Percentiles rank a stretch among this genome's conserved stretches.
Evolutionary conservation across 352 stramenopile genomes (phyloP).

Genomic region (Phytophthora pini): DNA sequence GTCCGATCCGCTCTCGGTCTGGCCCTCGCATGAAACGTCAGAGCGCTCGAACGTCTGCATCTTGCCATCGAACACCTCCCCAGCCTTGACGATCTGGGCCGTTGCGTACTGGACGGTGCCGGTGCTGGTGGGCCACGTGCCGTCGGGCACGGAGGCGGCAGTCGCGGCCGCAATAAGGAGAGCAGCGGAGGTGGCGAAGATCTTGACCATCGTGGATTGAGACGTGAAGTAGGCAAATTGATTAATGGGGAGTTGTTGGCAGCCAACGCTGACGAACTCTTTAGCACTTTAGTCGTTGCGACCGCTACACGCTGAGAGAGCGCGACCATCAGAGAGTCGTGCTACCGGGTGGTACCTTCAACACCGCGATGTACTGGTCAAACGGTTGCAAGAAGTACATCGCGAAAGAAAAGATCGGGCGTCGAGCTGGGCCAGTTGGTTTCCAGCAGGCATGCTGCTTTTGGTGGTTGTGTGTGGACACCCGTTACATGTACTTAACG

Average conservation of each 20-base stretch:
- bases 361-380: no score
- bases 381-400: background rate
- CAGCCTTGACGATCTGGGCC: slow-evolving; percentile 40
- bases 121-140: slow-evolving; percentile 21
- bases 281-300: background rate
- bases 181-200: slow-evolving; percentile 10
- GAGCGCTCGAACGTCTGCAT: slow-evolving; percentile 66
- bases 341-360: background rate
- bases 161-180: slow-evolving; percentile 11
- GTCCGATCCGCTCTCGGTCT: slow-evolving; percentile 21
- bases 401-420: slow-evolving; percentile 1
- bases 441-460: background rate
- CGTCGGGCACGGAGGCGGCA: slow-evolving; percentile 18
- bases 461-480: background rate
- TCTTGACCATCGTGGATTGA: slow-evolving; percentile 19
- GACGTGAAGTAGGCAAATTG: background rate
- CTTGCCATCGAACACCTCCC: slow-evolving; percentile 27
- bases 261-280: background rate
- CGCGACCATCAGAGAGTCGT: slow-evolving; percentile 1
- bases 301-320: background rate
- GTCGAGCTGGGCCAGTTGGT: background rate
- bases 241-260: background rate
- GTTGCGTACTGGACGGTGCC: slow-evolving; percentile 20
- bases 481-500: background rate
- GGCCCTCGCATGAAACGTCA: slow-evolving; percentile 42